Percentiles rank a stretch among this genome's conserved stretches.
phyloP scores from a whole-genome alignment of 2,329 filamentous ascomycete genomes.

The Chrysosporium keratinophilum region DNA sequence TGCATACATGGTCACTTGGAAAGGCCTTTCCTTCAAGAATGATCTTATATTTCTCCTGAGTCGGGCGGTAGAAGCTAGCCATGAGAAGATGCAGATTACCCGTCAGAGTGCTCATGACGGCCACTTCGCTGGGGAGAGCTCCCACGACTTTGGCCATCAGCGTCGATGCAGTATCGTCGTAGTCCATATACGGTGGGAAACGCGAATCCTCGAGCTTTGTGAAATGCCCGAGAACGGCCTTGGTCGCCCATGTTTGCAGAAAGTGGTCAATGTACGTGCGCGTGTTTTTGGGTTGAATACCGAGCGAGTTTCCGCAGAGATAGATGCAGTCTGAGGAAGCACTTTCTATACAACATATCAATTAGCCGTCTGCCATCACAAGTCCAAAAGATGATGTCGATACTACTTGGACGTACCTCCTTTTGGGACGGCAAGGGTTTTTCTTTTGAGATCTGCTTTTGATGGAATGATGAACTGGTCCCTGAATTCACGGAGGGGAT shows the following conservation, averaged over 20 bases:
- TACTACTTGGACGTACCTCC: constrained; percentile 21
- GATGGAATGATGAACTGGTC: constrained; percentile 69
- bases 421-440: constrained; percentile 38
- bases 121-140: constrained; percentile 60
- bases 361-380: background rate
- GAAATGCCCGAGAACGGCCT: constrained; percentile 80
- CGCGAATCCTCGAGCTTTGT: constrained; percentile 55
- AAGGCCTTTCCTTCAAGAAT: constrained; percentile 86
- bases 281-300: constrained; percentile 64
- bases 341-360: background rate
- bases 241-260: constrained; percentile 70
- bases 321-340: constrained; percentile 51
- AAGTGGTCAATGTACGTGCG: constrained; percentile 58
- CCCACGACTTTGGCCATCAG: constrained; percentile 66
- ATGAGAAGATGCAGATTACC: constrained; percentile 71
- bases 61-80: constrained; percentile 73
- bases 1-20: constrained; percentile 65
- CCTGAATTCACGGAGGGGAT: constrained; percentile 52
- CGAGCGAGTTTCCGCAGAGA: constrained; percentile 82
- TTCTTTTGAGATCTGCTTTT: constrained; percentile 58
- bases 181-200: constrained; percentile 62
- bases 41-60: constrained; percentile 58
- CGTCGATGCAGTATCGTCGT: constrained; percentile 62
- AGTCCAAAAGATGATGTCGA: background rate
- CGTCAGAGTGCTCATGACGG: constrained; percentile 80